Conservation (phyloP, 2,329 filamentous ascomycete genomes). For the Fusarium gaditjirri region DNA sequence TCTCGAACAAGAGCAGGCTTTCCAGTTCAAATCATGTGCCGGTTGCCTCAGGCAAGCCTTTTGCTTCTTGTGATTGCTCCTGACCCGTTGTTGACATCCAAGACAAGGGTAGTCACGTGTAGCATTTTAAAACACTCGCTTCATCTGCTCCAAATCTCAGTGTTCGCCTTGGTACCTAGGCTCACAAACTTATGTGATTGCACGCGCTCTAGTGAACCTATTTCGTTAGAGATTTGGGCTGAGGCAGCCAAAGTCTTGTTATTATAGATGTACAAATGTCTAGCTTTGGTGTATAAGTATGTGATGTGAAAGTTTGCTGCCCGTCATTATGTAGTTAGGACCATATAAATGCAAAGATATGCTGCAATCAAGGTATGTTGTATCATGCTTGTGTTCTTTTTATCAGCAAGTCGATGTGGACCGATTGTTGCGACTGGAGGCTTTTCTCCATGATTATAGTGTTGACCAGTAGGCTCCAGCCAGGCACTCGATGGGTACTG, state of each 20-base stretch:
- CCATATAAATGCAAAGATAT: not conserved
- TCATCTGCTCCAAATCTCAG: not conserved
- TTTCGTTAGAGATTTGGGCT: no score
- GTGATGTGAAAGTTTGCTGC: not conserved
- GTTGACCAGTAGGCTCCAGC: not conserved
- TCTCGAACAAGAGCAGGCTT: no score
- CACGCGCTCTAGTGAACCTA: not conserved
- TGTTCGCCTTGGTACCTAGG: not conserved
- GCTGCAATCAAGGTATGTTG: not conserved
- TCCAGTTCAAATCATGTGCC: fast-evolving
- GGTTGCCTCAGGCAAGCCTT: not conserved
- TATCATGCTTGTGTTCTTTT: not conserved
- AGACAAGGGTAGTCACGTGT: not conserved
- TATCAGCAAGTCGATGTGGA: no score
- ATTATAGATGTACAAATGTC: not conserved
- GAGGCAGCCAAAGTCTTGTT: no score
- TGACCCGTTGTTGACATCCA: not conserved
- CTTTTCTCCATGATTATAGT: not conserved
- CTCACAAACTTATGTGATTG: not conserved
- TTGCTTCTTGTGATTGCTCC: not conserved
- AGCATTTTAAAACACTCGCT: not conserved
- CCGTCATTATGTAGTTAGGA: not conserved
- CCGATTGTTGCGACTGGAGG: not conserved
- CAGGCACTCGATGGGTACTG: not conserved
- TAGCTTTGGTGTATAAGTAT: not conserved